These are phyloP conservation scores for Oidium heveae DNA, from an alignment of 2,329 filamentous ascomycete genomes.

Conservation along the genomic window DNA sequence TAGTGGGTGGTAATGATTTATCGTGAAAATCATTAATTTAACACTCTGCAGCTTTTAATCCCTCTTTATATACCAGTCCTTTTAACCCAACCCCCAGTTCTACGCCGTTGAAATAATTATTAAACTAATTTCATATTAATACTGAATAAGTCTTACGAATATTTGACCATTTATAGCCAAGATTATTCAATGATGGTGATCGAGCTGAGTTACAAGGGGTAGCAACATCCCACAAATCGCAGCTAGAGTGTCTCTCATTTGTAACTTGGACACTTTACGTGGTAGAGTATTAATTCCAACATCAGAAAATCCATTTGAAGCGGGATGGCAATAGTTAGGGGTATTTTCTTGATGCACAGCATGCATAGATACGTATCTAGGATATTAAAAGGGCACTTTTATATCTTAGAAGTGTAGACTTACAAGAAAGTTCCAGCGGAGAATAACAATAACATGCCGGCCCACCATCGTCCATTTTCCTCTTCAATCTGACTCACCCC, in stretches of 20 bases:
- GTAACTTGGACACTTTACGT: constrained; percentile 27
- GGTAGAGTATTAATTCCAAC: constrained; percentile 16
- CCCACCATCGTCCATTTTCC: constrained; percentile 50
- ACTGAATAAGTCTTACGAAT: too few species aligned
- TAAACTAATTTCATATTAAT: too few species aligned
- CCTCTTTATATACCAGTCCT: too few species aligned
- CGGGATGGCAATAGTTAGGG: constrained; percentile 19
- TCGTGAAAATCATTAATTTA: too few species aligned
- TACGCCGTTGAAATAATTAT: too few species aligned
- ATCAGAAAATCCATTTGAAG: constrained; percentile 29
- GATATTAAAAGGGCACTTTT: constrained; percentile 4
- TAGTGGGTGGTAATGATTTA: too few species aligned
- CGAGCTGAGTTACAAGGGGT: constrained; percentile 52
- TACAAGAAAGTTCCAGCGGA: constrained; percentile 88
- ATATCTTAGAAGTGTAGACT: constrained; percentile 17
- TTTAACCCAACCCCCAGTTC: too few species aligned
- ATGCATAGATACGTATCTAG: constrained; percentile 90
- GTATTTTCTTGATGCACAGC: constrained; percentile 62
- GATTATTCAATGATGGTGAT: constrained; percentile 33
- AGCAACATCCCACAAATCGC: constrained; percentile 56
- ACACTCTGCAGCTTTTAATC: too few species aligned
- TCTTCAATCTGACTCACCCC: constrained; percentile 31
- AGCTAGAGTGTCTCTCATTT: constrained; percentile 42
- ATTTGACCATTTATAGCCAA: too few species aligned
- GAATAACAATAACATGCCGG: constrained; percentile 80